These are phyloP conservation scores for Oehlia diaphana DNA, from an alignment of 192 early-diverging fungal species.

Conservation along the genomic window DNA sequence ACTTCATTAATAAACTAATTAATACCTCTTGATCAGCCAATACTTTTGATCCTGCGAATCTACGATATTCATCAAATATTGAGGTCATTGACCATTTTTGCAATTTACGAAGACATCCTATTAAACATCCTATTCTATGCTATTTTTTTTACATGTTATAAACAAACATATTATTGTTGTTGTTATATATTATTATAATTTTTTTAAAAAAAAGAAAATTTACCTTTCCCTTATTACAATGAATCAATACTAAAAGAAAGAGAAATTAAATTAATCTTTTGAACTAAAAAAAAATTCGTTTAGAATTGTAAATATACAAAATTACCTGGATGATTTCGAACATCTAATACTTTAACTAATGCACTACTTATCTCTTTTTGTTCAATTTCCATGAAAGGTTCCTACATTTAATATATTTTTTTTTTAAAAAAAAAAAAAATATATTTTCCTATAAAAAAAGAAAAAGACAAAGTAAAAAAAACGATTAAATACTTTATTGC, in stretches of 20 bases:
- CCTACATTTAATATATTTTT: conserved; percentile 31
- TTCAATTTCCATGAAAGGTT: conserved; percentile 62
- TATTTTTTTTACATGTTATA: conserved; percentile 35
- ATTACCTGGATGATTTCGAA: conserved; percentile 53
- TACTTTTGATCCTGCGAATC: conserved; percentile 90
- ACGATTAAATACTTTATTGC: conserved; percentile 71
- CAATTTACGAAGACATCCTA: conserved; percentile 91
- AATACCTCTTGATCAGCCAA: conserved; percentile 92
- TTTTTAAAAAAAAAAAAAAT: too few species aligned
- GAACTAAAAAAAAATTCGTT: background rate
- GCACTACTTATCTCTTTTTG: conserved; percentile 52
- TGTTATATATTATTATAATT: background rate
- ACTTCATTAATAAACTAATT: background rate
- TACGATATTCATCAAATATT: conserved; percentile 95
- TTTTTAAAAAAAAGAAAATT: background rate
- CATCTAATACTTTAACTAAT: conserved; percentile 52
- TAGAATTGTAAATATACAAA: background rate
- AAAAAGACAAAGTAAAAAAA: background rate
- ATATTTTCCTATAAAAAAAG: background rate
- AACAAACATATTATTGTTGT: background rate
- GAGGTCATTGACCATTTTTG: conserved; percentile 96
- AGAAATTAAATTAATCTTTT: background rate
- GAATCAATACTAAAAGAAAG: conserved; percentile 65
- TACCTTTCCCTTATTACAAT: conserved; percentile 95
- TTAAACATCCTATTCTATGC: conserved; percentile 91